Percentiles rank a stretch among this genome's conserved stretches.
phyloP scores from a whole-genome alignment of 2,329 filamentous ascomycete species.

The Cryphonectria naterciae region DNA sequence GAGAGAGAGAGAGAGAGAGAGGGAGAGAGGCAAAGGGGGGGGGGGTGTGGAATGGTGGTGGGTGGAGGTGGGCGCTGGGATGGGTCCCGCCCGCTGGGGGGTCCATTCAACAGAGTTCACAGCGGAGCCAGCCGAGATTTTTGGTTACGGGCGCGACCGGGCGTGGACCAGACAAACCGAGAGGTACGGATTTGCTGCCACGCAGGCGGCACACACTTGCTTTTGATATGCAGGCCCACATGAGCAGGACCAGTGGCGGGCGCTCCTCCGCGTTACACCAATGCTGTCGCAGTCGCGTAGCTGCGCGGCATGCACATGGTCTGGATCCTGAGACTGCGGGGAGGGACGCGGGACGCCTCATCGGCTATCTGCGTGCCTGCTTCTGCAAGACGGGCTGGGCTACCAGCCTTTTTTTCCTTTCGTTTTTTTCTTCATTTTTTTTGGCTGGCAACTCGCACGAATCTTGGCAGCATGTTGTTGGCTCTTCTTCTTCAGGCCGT shows the following conservation, averaged over 20 bases:
- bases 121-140: slow-evolving; percentile 8
- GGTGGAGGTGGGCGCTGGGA: neutral
- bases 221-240: neutral
- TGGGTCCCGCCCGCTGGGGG: neutral
- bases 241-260: neutral
- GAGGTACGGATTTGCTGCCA: neutral
- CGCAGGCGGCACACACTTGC: neutral
- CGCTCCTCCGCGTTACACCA: slow-evolving; percentile 8
- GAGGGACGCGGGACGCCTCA: slow-evolving; percentile 7
- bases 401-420: neutral
- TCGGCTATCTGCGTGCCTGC: neutral
- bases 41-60: no score
- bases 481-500: neutral
- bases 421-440: neutral
- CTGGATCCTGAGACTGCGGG: neutral
- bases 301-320: slow-evolving; percentile 13
- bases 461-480: neutral
- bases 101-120: slow-evolving; percentile 7
- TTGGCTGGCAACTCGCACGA: neutral
- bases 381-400: neutral
- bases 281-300: slow-evolving; percentile 16
- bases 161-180: neutral
- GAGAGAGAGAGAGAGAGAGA: no score
- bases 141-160: neutral
- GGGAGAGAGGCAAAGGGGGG: no score